Evolutionary conservation across 441 rosid species (phyloP), one percentile per base, ranked within the genome.

Genomic region (Populus hybrid): DNA sequence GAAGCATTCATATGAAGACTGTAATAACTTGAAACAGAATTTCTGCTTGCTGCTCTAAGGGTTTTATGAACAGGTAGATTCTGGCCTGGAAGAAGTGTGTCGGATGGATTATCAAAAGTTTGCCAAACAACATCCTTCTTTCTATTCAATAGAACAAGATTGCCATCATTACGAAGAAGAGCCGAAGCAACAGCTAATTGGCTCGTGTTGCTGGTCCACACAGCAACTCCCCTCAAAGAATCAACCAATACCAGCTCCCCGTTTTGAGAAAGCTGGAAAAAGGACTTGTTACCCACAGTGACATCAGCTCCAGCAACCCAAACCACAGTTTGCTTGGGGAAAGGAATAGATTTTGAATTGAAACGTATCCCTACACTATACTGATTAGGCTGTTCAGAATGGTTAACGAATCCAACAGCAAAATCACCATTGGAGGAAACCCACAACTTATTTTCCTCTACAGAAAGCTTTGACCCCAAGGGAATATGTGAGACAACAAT

Each of bases 261-360:
- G 77, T 82, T 68, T 80, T 38, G 73, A 10, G 81, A 87, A 14
- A 94, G 90, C 84, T 92, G 87, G 63, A 94, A 89, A 85, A 84
- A 92, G 21, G 98, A 92, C 75, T 69, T 66, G 75, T 86, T 83
- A 20, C 95, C 79, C 16, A 92, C 97, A 1, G 78, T 53, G 69
- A 83, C 86, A 83, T 71, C 90, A 24, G 85, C 95, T 68, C 98
- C 97, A 42, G 92, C 97, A 80, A 87, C 90, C 98, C 98, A 94
- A 69, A 94, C 94, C 23, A 90, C 84, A 12, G 77, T 82, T 75
- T 78, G 86, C 71, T 89, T 79, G 36, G 82, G 78, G 61, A 69
- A 81, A 73, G 95, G 88, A 73, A 94, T 89, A 3, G 84, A 84
- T 40, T 83, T 70, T 0, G 94, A 88, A 86, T 87, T 85, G 81